phyloP scores from a whole-genome alignment of 306 rosid species.

The Castanea mollissima region DNA sequence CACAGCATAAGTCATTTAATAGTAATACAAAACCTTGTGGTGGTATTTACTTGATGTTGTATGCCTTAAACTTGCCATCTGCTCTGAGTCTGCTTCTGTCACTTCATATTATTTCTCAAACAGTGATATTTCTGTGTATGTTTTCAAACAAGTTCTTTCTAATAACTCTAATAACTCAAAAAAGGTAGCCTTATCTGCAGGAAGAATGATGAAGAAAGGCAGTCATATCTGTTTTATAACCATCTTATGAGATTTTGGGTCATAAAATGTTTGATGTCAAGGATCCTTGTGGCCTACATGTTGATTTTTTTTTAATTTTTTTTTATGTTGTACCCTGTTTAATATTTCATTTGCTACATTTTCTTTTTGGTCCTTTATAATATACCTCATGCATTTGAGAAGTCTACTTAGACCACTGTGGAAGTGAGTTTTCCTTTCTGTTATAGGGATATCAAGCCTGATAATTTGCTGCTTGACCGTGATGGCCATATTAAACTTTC shows the following conservation, averaged over 20 bases:
- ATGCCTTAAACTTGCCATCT: background rate
- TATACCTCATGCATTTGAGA: background rate
- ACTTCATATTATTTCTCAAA: background rate
- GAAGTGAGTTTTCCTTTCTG: constrained; percentile 6
- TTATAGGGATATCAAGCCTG: constrained; percentile 89
- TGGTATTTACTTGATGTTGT: background rate
- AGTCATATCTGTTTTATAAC: background rate
- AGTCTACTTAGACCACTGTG: background rate
- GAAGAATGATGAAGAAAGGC: background rate
- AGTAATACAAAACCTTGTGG: background rate
- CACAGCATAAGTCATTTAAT: too few relatives aligned
- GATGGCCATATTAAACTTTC: constrained; percentile 85
- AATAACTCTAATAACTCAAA: background rate
- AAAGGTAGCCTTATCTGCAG: too few relatives aligned
- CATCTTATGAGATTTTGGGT: background rate
- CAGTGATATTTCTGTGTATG: background rate
- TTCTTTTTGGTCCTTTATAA: background rate
- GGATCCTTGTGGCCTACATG: background rate
- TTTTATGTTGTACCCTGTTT: background rate
- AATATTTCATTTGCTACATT: background rate
- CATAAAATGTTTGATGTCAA: background rate
- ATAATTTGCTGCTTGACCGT: constrained; percentile 75
- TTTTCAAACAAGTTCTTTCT: background rate
- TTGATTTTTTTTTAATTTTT: background rate
- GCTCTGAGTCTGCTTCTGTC: background rate